Percentiles rank a stretch among this genome's conserved stretches.
Conservation (phyloP, 441 rosid genomes). For the Theobroma grandiflorum region DNA sequence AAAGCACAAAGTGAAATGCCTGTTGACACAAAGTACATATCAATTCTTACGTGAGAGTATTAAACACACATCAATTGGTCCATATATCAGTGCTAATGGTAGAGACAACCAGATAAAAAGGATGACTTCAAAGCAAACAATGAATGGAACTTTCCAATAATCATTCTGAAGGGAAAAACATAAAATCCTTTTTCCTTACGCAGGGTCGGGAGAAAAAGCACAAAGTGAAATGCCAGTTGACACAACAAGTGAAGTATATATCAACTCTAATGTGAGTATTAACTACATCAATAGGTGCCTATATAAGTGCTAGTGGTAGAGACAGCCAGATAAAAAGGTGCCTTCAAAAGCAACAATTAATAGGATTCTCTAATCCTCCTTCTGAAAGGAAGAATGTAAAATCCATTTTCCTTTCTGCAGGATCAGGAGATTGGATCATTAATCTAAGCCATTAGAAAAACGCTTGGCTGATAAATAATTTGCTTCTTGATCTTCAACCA, state of each 20-base stretch:
- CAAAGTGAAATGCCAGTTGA: background rate
- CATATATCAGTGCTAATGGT: too few relatives aligned
- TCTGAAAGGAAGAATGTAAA: background rate
- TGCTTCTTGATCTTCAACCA: constrained; percentile 1
- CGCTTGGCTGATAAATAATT: background rate
- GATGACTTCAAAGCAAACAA: too few relatives aligned
- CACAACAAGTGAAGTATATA: background rate
- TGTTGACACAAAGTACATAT: background rate
- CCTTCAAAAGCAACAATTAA: background rate
- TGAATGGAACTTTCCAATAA: too few relatives aligned
- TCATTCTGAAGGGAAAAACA: too few relatives aligned
- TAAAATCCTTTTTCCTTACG: too few relatives aligned
- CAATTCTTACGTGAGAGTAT: background rate
- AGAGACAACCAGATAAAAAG: too few relatives aligned
- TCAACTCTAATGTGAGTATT: background rate
- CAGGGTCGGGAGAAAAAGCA: too few relatives aligned
- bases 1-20: background rate
- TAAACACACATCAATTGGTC: too few relatives aligned
- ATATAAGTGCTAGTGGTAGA: background rate
- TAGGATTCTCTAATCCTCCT: background rate
- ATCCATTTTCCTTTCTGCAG: background rate
- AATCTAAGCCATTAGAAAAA: background rate
- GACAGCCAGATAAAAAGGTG: background rate
- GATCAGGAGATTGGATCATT: background rate
- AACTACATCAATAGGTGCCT: background rate